phyloP scores from a whole-genome alignment of 129 eudicot genomes.

The Helianthus annuus region HanXRQr2.0-SUNRISE NC_035447.2:24962245-24962744 shows the following conservation, averaged over 20 bases:
- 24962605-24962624: background rate
- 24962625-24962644: background rate
- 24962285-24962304: slow-evolving; percentile 18
- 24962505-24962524: slow-evolving; percentile 42
- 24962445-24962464: slow-evolving; percentile 73
- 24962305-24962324: slow-evolving; percentile 32
- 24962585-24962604: background rate
- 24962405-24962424: slow-evolving; percentile 28
- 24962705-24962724: slow-evolving; percentile 1
- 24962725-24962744: slow-evolving; percentile 14
- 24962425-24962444: slow-evolving; percentile 61
- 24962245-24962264: slow-evolving; percentile 24
- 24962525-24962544: slow-evolving; percentile 40
- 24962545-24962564: slow-evolving; percentile 16
- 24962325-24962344: slow-evolving; percentile 62
- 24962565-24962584: slow-evolving; percentile 15
- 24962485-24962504: slow-evolving; percentile 36
- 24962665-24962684: background rate
- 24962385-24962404: slow-evolving; percentile 34
- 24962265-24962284: slow-evolving; percentile 28
- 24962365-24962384: slow-evolving; percentile 38
- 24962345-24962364: slow-evolving; percentile 54
- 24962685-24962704: background rate
- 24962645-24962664: background rate
- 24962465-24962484: slow-evolving; percentile 43